phyloP scores from a whole-genome alignment of 2,329 filamentous ascomycete species.

The Diplodia seriata region DNA sequence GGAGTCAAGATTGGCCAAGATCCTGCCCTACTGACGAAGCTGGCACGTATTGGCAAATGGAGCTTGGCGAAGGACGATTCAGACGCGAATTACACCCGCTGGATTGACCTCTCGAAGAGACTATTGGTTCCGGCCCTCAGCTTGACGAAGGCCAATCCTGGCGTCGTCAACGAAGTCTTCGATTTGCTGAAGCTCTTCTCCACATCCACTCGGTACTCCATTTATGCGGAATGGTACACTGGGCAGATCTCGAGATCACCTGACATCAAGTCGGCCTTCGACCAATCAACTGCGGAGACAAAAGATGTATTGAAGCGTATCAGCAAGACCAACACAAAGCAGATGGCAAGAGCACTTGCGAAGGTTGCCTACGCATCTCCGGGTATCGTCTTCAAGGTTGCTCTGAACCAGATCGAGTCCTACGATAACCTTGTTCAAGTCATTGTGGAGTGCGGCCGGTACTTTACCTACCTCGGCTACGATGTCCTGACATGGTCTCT shows the following conservation, averaged over 20 bases:
- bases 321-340: conserved; percentile 82
- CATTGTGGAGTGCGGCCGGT: conserved; percentile 91
- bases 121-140: conserved; percentile 88
- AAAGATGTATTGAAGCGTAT: conserved; percentile 87
- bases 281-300: conserved; percentile 77
- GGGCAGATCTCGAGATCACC: conserved; percentile 78
- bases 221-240: conserved; percentile 93
- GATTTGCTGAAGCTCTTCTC: conserved; percentile 81
- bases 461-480: conserved; percentile 91
- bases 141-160: conserved; percentile 82
- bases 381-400: conserved; percentile 87
- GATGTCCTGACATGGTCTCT: conserved; percentile 94
- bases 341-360: conserved; percentile 86
- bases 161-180: conserved; percentile 85
- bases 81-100: conserved; percentile 73
- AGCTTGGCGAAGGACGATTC: conserved; percentile 76
- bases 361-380: conserved; percentile 93
- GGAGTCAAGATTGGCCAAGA: conserved; percentile 92
- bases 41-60: conserved; percentile 83
- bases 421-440: conserved; percentile 96
- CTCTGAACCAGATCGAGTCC: conserved; percentile 87
- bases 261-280: conserved; percentile 79
- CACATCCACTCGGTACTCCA: conserved; percentile 76
- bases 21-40: conserved; percentile 75
- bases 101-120: conserved; percentile 83